phyloP scores from a whole-genome alignment of 2,329 filamentous ascomycete genomes.

The Colletotrichum incanum region DNA sequence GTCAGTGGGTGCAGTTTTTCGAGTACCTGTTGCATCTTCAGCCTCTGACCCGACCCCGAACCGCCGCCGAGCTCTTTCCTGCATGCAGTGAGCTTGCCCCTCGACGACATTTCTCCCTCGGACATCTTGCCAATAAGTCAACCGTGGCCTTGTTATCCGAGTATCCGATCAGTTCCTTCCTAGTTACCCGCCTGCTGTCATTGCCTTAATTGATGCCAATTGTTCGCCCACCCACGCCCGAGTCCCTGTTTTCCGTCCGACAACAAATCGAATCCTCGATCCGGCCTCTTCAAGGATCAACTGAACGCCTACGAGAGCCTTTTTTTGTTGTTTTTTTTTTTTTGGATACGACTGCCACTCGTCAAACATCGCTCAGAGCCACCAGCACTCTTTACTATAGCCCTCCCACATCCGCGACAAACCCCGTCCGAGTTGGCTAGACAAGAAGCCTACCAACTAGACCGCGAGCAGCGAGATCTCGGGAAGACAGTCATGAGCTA shows the following conservation, averaged over 20 bases:
- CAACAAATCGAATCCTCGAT: slow-evolving; percentile 20
- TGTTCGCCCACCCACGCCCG: slow-evolving; percentile 42
- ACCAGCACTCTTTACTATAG: slow-evolving; percentile 40
- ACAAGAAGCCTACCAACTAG: background rate
- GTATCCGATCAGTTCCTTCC: slow-evolving; percentile 27
- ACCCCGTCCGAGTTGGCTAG: no score
- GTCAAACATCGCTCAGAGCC: slow-evolving; percentile 48
- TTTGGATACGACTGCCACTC: slow-evolving; percentile 52
- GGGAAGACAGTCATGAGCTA: slow-evolving; percentile 37
- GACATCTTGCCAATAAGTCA: slow-evolving; percentile 13
- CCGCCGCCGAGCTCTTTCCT: slow-evolving; percentile 28
- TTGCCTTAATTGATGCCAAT: slow-evolving; percentile 45
- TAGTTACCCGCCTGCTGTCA: slow-evolving; percentile 21
- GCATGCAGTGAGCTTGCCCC: slow-evolving; percentile 1
- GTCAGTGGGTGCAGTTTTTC: slow-evolving; percentile 9
- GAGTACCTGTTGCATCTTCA: slow-evolving; percentile 4
- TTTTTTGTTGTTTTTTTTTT: slow-evolving; percentile 33
- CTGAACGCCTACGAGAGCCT: slow-evolving; percentile 45
- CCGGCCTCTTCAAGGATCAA: slow-evolving; percentile 34
- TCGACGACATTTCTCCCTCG: slow-evolving; percentile 14
- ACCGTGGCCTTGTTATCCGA: slow-evolving; percentile 14
- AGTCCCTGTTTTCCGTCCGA: slow-evolving; percentile 22
- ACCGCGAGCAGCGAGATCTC: slow-evolving; percentile 9
- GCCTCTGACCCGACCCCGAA: slow-evolving; percentile 6
- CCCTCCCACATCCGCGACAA: slow-evolving; percentile 9